Percentiles rank a stretch among this genome's conserved stretches.
These are phyloP conservation scores for Yamadazyma friedrichii DNA, from an alignment of 1,139 yeast species.

Conservation along the genomic window DNA sequence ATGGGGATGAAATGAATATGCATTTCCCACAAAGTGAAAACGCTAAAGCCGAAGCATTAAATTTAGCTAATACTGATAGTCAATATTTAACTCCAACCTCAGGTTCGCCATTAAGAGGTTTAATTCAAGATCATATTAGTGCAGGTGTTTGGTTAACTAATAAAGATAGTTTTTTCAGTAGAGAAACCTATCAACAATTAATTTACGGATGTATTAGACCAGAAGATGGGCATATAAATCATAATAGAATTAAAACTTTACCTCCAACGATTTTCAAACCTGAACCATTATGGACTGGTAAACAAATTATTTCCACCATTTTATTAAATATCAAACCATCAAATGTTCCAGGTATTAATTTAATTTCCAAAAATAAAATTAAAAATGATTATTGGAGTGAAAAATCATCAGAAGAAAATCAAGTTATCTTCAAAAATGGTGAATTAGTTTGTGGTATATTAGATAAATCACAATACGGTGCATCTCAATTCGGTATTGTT, in stretches of 20 bases:
- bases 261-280: constrained; percentile 93
- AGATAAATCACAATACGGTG: constrained; percentile 98
- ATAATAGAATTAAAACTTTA: constrained; percentile 68
- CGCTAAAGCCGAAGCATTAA: constrained; percentile 94
- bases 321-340: constrained; percentile 82
- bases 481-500: constrained; percentile 94
- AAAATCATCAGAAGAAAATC: constrained; percentile 81
- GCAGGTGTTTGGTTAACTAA: constrained; percentile 98
- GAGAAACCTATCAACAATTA: constrained; percentile 91
- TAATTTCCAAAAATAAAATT: constrained; percentile 80
- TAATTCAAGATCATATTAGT: constrained; percentile 97
- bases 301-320: constrained; percentile 92
- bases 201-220: constrained; percentile 94
- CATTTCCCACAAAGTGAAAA: constrained; percentile 99
- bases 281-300: constrained; percentile 95
- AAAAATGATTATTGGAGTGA: constrained; percentile 95
- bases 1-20: constrained; percentile 99
- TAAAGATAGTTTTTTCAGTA: constrained; percentile 86
- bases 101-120: constrained; percentile 97
- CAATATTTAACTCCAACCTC: constrained; percentile 98
- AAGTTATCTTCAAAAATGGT: constrained; percentile 83
- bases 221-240: constrained; percentile 94
- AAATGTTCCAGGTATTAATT: constrained; percentile 86
- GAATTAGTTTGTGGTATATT: constrained; percentile 87
- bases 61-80: constrained; percentile 93